These are phyloP conservation scores for Naegleria lovaniensis DNA, from an alignment of 208 protist species.

Conservation along the genomic window DNA sequence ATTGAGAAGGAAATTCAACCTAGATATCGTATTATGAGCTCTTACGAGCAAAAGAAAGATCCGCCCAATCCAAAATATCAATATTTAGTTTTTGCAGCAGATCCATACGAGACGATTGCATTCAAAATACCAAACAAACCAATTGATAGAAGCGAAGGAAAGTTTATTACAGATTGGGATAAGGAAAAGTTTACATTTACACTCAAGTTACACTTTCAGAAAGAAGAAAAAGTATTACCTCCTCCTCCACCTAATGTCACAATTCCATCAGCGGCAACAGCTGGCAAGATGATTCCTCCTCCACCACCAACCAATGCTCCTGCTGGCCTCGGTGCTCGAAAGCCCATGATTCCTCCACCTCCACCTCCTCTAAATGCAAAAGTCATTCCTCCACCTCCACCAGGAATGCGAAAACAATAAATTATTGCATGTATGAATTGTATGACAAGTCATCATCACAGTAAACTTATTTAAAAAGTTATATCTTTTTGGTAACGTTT, in stretches of 20 bases:
- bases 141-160: constrained; percentile 17
- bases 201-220: constrained; percentile 8
- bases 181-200: background rate
- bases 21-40: constrained; percentile 70
- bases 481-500: background rate
- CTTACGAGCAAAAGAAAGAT: constrained; percentile 81
- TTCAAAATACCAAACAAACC: constrained; percentile 72
- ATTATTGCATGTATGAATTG: background rate
- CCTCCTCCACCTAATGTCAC: background rate
- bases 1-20: constrained; percentile 73
- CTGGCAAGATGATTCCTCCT: background rate
- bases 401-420: background rate
- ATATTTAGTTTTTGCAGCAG: constrained; percentile 81
- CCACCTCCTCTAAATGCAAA: background rate
- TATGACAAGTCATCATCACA: no score
- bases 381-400: background rate
- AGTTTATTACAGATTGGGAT: background rate
- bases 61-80: constrained; percentile 28
- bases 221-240: background rate
- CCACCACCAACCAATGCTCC: background rate
- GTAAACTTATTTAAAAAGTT: no score
- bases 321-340: background rate
- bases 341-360: background rate
- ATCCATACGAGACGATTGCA: constrained; percentile 82
- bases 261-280: background rate